Evolutionary conservation across 768 basidiomycete genomes (phyloP), one percentile per base, ranked within the genome.

Genomic region (Cyclocybe cylindracea): DNA sequence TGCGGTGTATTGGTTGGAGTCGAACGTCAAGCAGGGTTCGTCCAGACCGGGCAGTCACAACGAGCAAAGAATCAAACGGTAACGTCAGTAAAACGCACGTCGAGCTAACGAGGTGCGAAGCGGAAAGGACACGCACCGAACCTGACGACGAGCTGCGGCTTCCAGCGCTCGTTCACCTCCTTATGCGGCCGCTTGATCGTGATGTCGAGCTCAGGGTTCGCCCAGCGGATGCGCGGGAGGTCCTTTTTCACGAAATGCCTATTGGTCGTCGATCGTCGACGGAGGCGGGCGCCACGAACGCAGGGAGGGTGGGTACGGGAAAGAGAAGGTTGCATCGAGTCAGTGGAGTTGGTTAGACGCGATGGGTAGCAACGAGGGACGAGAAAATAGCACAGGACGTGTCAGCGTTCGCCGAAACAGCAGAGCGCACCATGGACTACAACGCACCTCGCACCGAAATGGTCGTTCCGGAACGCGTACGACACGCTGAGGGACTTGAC

Each of bases 191-290:
- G 83, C 56, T 78, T 74, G 0, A 91, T 79, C 32, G 78, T 69
- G 34, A 93, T 84, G 31, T 79, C 72, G 19, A 92, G 60, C 7
- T 74, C 65, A 0, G 90, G 89, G 60, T 93, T 92, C 1, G 82
- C 85, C 66, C 81, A 91, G 9, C 82, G 85, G 74, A 93, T 87
- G 31, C 87, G 77, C 1, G 87, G 88, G 0, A 93, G 70, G n/a
- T 88, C 78, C 37, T 92, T 84, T 62, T 87, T 89, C 36, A 87
- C 77, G 56, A 93, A 92, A 72, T 90, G 84, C 40, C 91, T 90
- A 51, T n/a, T n/a, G n/a, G n/a, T n/a, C n/a, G n/a, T n/a, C n/a
- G n/a, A n/a, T n/a, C n/a, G n/a, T n/a, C n/a, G n/a, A n/a, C n/a
- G n/a, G n/a, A n/a, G n/a, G n/a, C n/a, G n/a, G n/a, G n/a, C n/a